A percentile compares a stretch with the other conserved stretches of the same genome.
Conservation (phyloP, 305 asterid species). For the Fraxinus baroniana region DNA sequence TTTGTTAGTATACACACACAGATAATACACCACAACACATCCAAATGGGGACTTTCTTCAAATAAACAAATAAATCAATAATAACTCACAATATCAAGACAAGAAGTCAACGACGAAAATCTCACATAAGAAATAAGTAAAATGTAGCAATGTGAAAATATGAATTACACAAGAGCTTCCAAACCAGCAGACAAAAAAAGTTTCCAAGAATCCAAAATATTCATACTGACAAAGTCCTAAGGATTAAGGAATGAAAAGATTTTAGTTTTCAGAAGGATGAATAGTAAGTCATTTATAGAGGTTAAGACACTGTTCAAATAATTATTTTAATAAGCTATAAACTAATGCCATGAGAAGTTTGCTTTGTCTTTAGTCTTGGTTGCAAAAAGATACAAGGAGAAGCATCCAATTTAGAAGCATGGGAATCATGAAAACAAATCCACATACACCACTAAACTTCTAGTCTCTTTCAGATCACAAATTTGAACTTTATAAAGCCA, state of each 20-base stretch:
- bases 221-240: not conserved
- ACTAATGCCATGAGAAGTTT: constrained; percentile 27
- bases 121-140: not conserved
- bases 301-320: constrained; percentile 26
- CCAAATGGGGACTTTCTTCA: not conserved
- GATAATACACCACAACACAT: not conserved
- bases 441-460: constrained; percentile 40
- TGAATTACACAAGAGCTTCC: not conserved
- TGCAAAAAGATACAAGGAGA: constrained; percentile 17
- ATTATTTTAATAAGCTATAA: constrained; percentile 1
- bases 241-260: not conserved
- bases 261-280: not conserved
- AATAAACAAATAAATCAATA: not conserved
- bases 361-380: constrained; percentile 38
- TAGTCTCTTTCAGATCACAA: constrained; percentile 52
- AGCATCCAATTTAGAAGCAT: constrained; percentile 30
- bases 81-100: not conserved
- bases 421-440: constrained; percentile 39
- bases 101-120: not conserved
- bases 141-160: not conserved
- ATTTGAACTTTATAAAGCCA: constrained; percentile 39
- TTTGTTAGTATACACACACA: not conserved
- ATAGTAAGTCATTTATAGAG: not conserved
- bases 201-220: not conserved
- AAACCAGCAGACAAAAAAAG: not conserved